phyloP scores from a whole-genome alignment of 2,329 filamentous ascomycete genomes.

The Alternaria sp. region DNA sequence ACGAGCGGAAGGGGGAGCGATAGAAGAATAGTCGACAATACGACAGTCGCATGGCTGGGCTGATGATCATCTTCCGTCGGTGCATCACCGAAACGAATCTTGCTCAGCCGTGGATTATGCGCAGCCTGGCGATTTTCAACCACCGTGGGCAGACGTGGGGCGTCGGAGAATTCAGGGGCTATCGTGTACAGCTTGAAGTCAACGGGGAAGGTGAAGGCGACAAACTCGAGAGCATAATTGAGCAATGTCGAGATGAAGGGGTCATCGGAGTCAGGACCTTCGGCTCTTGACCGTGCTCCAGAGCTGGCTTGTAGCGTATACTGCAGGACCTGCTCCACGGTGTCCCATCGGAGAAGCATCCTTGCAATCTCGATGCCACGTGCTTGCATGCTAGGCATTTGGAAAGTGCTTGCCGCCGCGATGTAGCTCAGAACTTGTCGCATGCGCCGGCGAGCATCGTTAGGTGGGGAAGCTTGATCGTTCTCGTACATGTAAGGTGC shows the following conservation, averaged over 20 bases:
- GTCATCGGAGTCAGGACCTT: constrained; percentile 57
- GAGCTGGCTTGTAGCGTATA: constrained; percentile 61
- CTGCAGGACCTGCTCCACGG: constrained; percentile 67
- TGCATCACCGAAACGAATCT: constrained; percentile 76
- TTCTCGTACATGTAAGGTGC: constrained; percentile 37
- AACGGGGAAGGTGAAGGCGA: constrained; percentile 66
- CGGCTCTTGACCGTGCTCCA: constrained; percentile 18
- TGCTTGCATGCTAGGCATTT: constrained; percentile 63
- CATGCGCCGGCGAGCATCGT: constrained; percentile 49
- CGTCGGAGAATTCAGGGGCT: constrained; percentile 57
- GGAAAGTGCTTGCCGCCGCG: constrained; percentile 67
- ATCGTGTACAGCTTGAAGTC: constrained; percentile 67
- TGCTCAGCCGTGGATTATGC: constrained; percentile 65
- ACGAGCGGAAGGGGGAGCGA: constrained; percentile 74
- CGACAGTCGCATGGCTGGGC: constrained; percentile 54
- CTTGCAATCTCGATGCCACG: constrained; percentile 69
- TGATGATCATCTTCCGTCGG: constrained; percentile 56
- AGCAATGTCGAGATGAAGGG: constrained; percentile 65
- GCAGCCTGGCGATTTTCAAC: constrained; percentile 48
- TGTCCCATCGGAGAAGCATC: constrained; percentile 68
- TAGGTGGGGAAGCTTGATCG: constrained; percentile 33
- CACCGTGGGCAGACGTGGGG: constrained; percentile 57
- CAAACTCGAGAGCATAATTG: constrained; percentile 64
- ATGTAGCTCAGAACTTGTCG: constrained; percentile 65
- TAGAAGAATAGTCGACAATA: constrained; percentile 72